These are phyloP conservation scores for Spizellomyces sp. DNA, from an alignment of 192 early-diverging fungal species.

Conservation along the genomic window DNA sequence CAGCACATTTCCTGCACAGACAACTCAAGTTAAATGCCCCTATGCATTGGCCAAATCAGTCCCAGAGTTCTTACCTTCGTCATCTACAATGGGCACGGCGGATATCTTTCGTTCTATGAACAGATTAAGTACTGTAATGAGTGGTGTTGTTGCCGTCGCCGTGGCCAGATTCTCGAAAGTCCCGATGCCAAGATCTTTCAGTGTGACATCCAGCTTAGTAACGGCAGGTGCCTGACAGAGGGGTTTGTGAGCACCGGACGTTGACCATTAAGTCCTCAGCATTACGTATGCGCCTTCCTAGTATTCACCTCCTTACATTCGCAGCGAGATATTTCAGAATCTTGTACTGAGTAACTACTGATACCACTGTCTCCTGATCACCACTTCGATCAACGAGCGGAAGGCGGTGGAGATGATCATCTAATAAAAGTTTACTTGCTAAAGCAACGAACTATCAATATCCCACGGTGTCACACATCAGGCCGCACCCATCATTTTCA, in stretches of 20 bases:
- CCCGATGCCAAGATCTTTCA: conserved; percentile 83
- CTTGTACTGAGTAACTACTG: conserved; percentile 85
- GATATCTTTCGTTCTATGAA: conserved; percentile 91
- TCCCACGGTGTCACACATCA: background rate
- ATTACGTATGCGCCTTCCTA: conserved; percentile 1
- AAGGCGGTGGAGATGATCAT: conserved; percentile 83
- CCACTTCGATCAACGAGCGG: conserved; percentile 80
- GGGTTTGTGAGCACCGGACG: background rate
- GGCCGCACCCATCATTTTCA: conserved; percentile 9
- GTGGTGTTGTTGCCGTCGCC: conserved; percentile 74
- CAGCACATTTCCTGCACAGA: conserved; percentile 68
- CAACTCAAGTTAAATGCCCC: background rate
- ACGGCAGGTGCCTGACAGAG: conserved; percentile 25
- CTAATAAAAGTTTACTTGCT: conserved; percentile 76
- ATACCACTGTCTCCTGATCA: conserved; percentile 87
- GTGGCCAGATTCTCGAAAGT: conserved; percentile 84
- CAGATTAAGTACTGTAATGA: conserved; percentile 88
- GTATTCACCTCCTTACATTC: conserved; percentile 54
- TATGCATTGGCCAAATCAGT: background rate
- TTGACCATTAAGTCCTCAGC: background rate
- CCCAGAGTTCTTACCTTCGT: conserved; percentile 50
- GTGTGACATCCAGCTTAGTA: conserved; percentile 37
- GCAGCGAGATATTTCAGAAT: conserved; percentile 87
- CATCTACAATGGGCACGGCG: conserved; percentile 91
- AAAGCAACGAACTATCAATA: conserved; percentile 9